Conservation (phyloP, 305 asterid genomes). For the Fraxinus platypoda region DNA sequence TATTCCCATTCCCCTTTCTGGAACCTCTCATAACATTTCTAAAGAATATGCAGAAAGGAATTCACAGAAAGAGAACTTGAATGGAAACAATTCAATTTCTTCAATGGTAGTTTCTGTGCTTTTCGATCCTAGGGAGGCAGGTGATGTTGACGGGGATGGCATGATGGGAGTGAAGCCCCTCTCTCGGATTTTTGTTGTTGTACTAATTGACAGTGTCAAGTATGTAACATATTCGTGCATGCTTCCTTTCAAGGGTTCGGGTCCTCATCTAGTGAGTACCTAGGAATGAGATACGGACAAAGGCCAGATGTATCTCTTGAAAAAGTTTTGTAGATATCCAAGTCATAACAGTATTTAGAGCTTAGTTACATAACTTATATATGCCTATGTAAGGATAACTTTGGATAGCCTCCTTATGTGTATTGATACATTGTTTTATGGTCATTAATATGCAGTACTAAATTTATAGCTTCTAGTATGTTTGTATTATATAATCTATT, state of each 20-base stretch:
- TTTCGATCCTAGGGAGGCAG: slow-evolving; percentile 85
- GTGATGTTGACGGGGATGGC: slow-evolving; percentile 72
- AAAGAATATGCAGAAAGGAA: slow-evolving; percentile 37
- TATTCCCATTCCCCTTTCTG: slow-evolving; percentile 50
- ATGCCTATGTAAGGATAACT: slow-evolving; percentile 18
- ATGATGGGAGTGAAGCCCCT: slow-evolving; percentile 79
- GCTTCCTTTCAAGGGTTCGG: slow-evolving; percentile 81
- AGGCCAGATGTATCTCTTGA: slow-evolving; percentile 5
- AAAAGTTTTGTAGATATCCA: slow-evolving; percentile 58
- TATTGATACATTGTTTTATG: neutral
- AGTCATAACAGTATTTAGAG: slow-evolving; percentile 24
- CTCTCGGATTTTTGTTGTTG: slow-evolving; percentile 82
- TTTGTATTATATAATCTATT: neutral
- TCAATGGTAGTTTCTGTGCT: slow-evolving; percentile 97
- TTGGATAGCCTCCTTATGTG: neutral
- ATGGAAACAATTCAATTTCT: slow-evolving; percentile 47
- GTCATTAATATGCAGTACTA: neutral
- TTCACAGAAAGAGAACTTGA: slow-evolving; percentile 45
- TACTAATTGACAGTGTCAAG: slow-evolving; percentile 79
- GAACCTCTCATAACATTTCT: slow-evolving; percentile 56
- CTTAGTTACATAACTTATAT: slow-evolving; percentile 26
- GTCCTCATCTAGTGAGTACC: slow-evolving; percentile 57
- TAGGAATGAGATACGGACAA: slow-evolving; percentile 29
- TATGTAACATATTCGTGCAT: slow-evolving; percentile 93
- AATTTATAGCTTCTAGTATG: neutral